Evolutionary conservation across 2,329 filamentous ascomycete species (phyloP).

Genomic region (Cordyceps sp.): DNA sequence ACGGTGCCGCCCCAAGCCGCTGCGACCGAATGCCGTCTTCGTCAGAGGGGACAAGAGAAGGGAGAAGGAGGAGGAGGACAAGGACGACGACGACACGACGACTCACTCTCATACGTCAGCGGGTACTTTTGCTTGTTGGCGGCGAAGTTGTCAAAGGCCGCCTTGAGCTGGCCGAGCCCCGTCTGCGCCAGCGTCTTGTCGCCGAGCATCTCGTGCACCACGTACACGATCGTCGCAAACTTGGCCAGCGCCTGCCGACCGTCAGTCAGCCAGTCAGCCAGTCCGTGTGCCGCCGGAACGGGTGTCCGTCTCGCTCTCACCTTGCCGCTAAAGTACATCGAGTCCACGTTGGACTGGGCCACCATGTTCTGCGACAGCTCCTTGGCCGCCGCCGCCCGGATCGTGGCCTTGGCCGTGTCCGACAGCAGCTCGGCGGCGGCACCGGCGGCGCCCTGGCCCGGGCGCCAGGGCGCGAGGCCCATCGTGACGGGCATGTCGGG

Average conservation of each 20-base stretch:
- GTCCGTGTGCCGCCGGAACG: too few relatives aligned
- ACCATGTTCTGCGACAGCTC: constrained; percentile 66
- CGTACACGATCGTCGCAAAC: constrained; percentile 53
- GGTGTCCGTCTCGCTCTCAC: too few relatives aligned
- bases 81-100: too few relatives aligned
- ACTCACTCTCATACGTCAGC: constrained; percentile 45
- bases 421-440: constrained; percentile 27
- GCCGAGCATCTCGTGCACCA: constrained; percentile 44
- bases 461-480: constrained; percentile 64
- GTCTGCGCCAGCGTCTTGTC: constrained; percentile 38
- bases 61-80: too few relatives aligned
- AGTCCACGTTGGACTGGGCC: constrained; percentile 58
- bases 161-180: constrained; percentile 45
- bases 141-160: constrained; percentile 48
- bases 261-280: too few relatives aligned
- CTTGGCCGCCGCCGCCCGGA: constrained; percentile 44
- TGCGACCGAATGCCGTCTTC: too few relatives aligned
- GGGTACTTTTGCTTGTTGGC: constrained; percentile 52
- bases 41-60: too few relatives aligned
- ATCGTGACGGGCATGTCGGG: constrained; percentile 53
- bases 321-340: constrained; percentile 90
- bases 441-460: constrained; percentile 28
- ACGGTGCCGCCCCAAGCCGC: constrained; percentile 66
- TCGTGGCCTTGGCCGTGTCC: constrained; percentile 35
- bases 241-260: constrained; percentile 50